phyloP scores from a whole-genome alignment of 2,329 filamentous ascomycete genomes.

The Sclerotinia borealis region DNA sequence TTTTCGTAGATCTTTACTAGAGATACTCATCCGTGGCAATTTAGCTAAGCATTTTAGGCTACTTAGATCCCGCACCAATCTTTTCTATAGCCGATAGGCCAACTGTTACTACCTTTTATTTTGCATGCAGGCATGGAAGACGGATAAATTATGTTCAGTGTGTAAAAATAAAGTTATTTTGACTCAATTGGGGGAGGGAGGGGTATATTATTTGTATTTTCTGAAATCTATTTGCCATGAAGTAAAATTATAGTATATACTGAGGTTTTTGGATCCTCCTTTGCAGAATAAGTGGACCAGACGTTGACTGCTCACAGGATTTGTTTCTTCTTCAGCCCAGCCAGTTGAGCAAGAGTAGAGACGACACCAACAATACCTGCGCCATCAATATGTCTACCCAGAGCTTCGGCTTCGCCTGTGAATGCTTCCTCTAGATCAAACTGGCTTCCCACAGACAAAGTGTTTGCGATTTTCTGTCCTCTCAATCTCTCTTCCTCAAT shows the following conservation, averaged over 20 bases:
- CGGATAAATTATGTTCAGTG: not conserved
- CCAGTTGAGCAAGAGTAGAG: constrained; percentile 33
- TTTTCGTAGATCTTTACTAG: not conserved
- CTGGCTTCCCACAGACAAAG: constrained; percentile 17
- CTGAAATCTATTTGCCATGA: not conserved
- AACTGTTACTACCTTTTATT: not conserved
- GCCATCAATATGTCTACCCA: constrained; percentile 36
- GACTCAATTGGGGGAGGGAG: not conserved
- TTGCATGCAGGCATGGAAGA: not conserved
- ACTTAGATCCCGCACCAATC: not conserved
- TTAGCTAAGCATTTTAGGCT: not conserved
- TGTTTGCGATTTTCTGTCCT: constrained; percentile 21
- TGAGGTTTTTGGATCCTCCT: not conserved
- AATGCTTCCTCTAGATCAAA: constrained; percentile 26
- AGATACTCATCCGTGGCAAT: not conserved
- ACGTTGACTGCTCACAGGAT: constrained; percentile 21
- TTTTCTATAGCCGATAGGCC: not conserved
- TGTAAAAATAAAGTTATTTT: not conserved
- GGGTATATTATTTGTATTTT: not conserved
- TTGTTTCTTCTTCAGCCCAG: constrained; percentile 29
- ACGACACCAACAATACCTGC: constrained; percentile 34
- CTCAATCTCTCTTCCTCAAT: constrained; percentile 16
- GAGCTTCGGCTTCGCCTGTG: constrained; percentile 25
- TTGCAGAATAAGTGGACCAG: not conserved
- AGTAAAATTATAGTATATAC: not conserved